Conservation (phyloP, 2,329 filamentous ascomycete species). For the Chaetomiaceae sp. region DNA sequence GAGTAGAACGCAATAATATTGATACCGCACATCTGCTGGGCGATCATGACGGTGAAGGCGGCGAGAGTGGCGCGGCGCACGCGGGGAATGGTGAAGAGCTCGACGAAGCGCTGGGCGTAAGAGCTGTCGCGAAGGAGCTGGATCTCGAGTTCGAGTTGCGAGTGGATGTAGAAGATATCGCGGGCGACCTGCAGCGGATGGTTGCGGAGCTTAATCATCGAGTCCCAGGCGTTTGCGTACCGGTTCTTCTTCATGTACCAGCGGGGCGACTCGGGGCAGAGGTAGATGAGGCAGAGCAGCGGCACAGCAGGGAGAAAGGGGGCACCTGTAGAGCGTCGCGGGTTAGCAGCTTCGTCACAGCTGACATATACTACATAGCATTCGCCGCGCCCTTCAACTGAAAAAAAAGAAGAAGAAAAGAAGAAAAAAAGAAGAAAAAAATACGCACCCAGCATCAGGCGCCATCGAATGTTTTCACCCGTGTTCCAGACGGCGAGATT, state of each 20-base stretch:
- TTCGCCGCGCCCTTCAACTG: too few species aligned
- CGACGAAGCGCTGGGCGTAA: conserved; percentile 58
- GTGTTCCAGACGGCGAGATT: conserved; percentile 47
- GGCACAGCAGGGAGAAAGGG: conserved; percentile 58
- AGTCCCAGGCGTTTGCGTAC: conserved; percentile 56
- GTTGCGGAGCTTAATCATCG: conserved; percentile 50
- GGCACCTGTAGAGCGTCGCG: conserved; percentile 38
- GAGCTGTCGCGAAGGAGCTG: conserved; percentile 47
- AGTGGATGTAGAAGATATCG: conserved; percentile 61
- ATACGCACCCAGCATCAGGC: conserved; percentile 36
- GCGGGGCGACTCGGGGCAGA: conserved; percentile 62
- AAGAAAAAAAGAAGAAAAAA: too few species aligned
- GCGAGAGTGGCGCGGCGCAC: conserved; percentile 69
- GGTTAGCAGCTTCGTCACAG: conserved; percentile 9
- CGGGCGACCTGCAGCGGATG: conserved; percentile 54
- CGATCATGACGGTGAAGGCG: conserved; percentile 75
- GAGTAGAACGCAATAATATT: conserved; percentile 69
- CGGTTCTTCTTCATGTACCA: conserved; percentile 65
- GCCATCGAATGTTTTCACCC: conserved; percentile 32
- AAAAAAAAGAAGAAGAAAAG: too few species aligned
- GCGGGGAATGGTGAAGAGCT: conserved; percentile 66
- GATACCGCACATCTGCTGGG: conserved; percentile 62
- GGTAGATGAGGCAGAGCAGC: conserved; percentile 56
- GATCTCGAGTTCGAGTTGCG: conserved; percentile 58
- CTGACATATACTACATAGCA: too few species aligned